Base-by-base conservation (phyloP, 2,329 filamentous ascomycete species). In the Sarocladium strictum region DNA sequence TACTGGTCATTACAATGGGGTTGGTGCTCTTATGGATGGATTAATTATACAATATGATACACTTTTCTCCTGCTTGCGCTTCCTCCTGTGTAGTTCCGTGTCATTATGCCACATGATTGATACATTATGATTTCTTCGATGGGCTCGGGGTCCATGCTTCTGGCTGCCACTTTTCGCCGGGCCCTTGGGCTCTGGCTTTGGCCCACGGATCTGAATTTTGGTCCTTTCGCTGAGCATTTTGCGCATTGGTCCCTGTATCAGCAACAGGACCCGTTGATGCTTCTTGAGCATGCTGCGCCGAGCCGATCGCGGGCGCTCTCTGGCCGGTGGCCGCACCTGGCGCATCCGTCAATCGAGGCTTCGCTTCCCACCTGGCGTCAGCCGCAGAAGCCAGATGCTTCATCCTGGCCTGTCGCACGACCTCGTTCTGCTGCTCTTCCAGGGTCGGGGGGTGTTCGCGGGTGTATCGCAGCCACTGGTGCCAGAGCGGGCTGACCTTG, bases 131-230 rank as follows among this genome's bases (percentile, higher is more conserved):
- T 57, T 66, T 70, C 60, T 66, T 73, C 11, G 59, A 54, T n/a
- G 72, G 60, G 2, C 68, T 67, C 3, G 82, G 82, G 4, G 66
- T 71, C 86, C 86, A 89, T 2, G 81, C 71, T 49, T 80, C 65
- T 0, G 86, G 86, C 67, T 87, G 83, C 84, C 84, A 89, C n/a
- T 70, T 74, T 64, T 88, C 84, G 54, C 84, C 76, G 0, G 83
- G 81, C 0, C 75, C 76, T 19, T 63, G 61, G 1, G 66, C 60
- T 35, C 57, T 73, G 1, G 76, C 73, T 58, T 73, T 76, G 27
- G 78, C 78, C 84, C 84, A 87, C 2, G 84, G 84, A 63, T 85
- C 76, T 1, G 70, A 61, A 2, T 57, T 58, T 1, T 62, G 60
- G 15, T 62, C 55, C 27, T 56, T 53, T 33, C 55, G 47, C 15